These are phyloP conservation scores for Ambrosiella cleistominuta DNA, from an alignment of 2,329 filamentous ascomycete genomes.

Conservation along the genomic window DNA sequence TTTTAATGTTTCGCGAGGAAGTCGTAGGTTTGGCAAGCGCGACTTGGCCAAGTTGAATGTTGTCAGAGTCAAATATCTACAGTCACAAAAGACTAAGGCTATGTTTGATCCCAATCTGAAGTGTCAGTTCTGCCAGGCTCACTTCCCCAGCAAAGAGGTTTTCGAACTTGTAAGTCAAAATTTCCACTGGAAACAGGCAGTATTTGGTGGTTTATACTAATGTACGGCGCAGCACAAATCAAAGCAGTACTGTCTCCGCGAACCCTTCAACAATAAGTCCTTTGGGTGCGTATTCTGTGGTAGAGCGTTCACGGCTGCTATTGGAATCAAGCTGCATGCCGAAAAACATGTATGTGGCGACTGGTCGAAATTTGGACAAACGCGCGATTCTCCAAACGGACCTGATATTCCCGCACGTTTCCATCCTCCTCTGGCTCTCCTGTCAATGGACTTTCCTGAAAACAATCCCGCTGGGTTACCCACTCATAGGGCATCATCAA, in stretches of 20 bases:
- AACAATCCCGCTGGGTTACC: background rate
- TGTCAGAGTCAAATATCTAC: background rate
- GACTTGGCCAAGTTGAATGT: too few species aligned
- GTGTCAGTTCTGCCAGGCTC: constrained; percentile 14
- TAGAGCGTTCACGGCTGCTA: constrained; percentile 22
- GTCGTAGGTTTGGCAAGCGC: too few species aligned
- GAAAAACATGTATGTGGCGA: constrained; percentile 30
- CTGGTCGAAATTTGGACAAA: constrained; percentile 16
- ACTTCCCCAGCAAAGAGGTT: constrained; percentile 11
- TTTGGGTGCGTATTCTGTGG: constrained; percentile 25
- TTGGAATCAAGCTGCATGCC: constrained; percentile 28
- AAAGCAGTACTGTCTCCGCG: constrained; percentile 20
- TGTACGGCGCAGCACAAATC: constrained; percentile 20
- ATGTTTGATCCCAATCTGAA: background rate
- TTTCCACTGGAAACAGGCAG: too few species aligned
- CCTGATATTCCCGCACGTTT: background rate
- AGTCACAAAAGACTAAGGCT: background rate
- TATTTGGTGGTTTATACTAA: background rate
- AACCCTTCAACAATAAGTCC: constrained; percentile 10
- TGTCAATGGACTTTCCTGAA: background rate
- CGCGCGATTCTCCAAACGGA: background rate
- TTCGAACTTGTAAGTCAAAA: constrained; percentile 12
- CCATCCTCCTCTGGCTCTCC: background rate
- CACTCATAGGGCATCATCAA: too few species aligned
- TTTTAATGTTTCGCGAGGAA: background rate